Conservation (phyloP, 2,329 filamentous ascomycete species). For the Hyphodiscus sp. region DNA sequence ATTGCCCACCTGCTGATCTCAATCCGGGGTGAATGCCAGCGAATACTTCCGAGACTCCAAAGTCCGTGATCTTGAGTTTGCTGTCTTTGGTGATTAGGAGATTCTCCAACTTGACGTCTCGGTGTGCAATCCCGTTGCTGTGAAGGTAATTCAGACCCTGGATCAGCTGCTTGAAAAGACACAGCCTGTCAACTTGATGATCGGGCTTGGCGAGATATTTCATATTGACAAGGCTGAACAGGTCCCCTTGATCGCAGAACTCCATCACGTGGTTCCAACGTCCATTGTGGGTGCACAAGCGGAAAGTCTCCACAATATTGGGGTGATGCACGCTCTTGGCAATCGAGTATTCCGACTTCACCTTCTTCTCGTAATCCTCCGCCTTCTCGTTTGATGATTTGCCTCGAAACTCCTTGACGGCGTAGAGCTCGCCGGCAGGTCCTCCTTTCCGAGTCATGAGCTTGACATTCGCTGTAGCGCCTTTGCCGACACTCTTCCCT, state of each 20-base stretch:
- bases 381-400: constrained; percentile 63
- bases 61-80: constrained; percentile 85
- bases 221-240: constrained; percentile 69
- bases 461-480: constrained; percentile 75
- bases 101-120: constrained; percentile 88
- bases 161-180: constrained; percentile 84
- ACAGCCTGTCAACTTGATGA: constrained; percentile 62
- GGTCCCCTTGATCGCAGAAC: constrained; percentile 75
- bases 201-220: constrained; percentile 60
- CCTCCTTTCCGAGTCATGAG: constrained; percentile 70
- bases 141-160: constrained; percentile 80
- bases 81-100: constrained; percentile 72
- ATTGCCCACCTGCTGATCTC: constrained; percentile 64
- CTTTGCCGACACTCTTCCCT: constrained; percentile 72
- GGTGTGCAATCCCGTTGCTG: constrained; percentile 77
- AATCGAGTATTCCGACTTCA: constrained; percentile 86
- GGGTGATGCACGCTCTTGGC: constrained; percentile 80
- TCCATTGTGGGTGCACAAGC: constrained; percentile 63
- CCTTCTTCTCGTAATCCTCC: constrained; percentile 77
- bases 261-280: constrained; percentile 94
- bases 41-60: constrained; percentile 85
- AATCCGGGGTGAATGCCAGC: constrained; percentile 74
- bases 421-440: constrained; percentile 58
- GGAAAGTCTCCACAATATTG: constrained; percentile 75
- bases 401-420: constrained; percentile 81